Conservation (phyloP, 345 rosid genomes). For the Salix purpurea region DNA sequence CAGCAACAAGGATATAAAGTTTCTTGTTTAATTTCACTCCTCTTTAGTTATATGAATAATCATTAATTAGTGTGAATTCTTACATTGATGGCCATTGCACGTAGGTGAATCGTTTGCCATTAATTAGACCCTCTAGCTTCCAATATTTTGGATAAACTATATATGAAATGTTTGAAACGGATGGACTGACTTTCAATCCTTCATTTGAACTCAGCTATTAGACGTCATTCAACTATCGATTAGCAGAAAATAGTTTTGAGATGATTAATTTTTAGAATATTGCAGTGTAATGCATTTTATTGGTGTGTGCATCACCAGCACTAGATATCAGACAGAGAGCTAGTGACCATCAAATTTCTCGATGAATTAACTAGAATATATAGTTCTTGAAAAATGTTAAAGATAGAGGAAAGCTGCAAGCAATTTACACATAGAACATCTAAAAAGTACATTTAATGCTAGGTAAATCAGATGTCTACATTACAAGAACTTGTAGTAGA, state of each 20-base stretch:
- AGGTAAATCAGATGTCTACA: background rate
- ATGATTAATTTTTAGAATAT: background rate
- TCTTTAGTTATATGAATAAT: too few species aligned
- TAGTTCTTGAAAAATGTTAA: background rate
- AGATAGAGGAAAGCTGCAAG: background rate
- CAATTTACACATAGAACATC: background rate
- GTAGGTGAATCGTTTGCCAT: too few species aligned
- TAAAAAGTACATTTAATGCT: background rate
- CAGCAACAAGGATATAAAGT: too few species aligned
- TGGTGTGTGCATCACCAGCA: too few species aligned
- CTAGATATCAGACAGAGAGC: too few species aligned
- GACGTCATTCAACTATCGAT: background rate
- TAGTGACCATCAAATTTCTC: background rate
- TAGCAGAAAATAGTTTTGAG: background rate
- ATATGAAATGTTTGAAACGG: too few species aligned
- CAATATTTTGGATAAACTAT: too few species aligned
- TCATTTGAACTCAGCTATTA: background rate
- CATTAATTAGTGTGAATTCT: too few species aligned
- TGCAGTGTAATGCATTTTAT: too few species aligned
- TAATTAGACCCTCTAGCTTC: too few species aligned
- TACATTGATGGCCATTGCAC: too few species aligned
- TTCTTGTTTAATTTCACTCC: too few species aligned
- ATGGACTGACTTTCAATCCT: background rate
- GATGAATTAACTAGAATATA: background rate
- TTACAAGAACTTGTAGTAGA: background rate